phyloP scores from a whole-genome alignment of 2,329 filamentous ascomycete species.

The Claviceps lovelessii region DNA sequence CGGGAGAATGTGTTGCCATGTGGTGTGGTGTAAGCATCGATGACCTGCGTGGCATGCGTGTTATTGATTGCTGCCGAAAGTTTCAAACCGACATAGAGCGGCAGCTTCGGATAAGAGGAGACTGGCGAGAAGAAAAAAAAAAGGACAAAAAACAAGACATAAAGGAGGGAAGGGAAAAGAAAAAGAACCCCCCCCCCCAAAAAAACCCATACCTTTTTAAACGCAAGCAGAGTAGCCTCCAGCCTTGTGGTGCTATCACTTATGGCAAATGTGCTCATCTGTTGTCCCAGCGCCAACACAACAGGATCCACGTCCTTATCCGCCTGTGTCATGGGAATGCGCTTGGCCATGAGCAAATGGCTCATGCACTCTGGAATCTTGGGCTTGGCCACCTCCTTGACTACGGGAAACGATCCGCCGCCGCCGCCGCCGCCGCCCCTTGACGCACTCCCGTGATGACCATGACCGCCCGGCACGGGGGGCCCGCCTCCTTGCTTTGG shows the following conservation, averaged over 20 bases:
- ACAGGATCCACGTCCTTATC: slow-evolving; percentile 74
- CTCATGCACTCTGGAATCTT: slow-evolving; percentile 62
- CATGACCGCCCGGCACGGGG: slow-evolving; percentile 18
- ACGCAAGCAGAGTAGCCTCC: slow-evolving; percentile 74
- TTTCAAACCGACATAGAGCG: too few relatives aligned
- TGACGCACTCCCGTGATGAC: slow-evolving; percentile 18
- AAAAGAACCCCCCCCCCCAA: too few relatives aligned
- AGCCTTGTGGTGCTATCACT: slow-evolving; percentile 81
- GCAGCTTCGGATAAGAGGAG: background rate
- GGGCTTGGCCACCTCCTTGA: slow-evolving; percentile 38
- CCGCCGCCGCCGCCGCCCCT: slow-evolving; percentile 7
- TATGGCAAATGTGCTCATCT: slow-evolving; percentile 78
- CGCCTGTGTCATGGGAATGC: slow-evolving; percentile 40
- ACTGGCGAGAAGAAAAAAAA: background rate
- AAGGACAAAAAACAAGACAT: background rate
- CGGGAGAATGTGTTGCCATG: slow-evolving; percentile 70
- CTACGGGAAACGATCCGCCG: slow-evolving; percentile 16
- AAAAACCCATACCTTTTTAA: slow-evolving; percentile 52
- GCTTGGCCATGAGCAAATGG: slow-evolving; percentile 58
- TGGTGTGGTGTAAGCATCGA: slow-evolving; percentile 84
- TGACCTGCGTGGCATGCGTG: slow-evolving; percentile 43
- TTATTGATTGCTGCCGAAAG: background rate
- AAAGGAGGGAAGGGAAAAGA: too few relatives aligned
- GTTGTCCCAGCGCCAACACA: slow-evolving; percentile 71
- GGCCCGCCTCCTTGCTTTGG: slow-evolving; percentile 30